phyloP scores from a whole-genome alignment of 306 rosid species.

The Astragalus membranaceus region DNA sequence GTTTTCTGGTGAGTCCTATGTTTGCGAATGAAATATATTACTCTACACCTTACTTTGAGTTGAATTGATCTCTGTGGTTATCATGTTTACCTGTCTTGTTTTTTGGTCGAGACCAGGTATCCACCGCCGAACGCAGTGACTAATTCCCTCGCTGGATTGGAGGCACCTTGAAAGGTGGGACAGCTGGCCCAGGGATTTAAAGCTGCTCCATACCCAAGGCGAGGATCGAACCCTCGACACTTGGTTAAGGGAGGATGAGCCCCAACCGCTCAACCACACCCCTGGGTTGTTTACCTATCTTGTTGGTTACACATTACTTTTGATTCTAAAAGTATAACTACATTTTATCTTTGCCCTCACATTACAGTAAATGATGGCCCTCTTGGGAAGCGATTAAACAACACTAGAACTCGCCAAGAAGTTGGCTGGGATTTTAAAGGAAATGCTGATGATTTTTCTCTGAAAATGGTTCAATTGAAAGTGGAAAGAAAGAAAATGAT shows the following conservation, averaged over 20 bases:
- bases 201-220: too few relatives aligned
- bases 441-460: too few relatives aligned
- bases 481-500: constrained; percentile 37
- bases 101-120: too few relatives aligned
- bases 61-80: neutral
- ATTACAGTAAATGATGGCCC: constrained; percentile 67
- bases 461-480: constrained; percentile 37
- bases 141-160: too few relatives aligned
- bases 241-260: too few relatives aligned
- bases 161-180: too few relatives aligned
- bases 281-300: too few relatives aligned
- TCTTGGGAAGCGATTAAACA: constrained; percentile 82
- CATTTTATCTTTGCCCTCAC: neutral
- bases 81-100: too few relatives aligned
- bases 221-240: too few relatives aligned
- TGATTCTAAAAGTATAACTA: neutral
- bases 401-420: constrained; percentile 63
- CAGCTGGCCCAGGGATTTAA: too few relatives aligned
- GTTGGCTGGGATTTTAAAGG: constrained; percentile 93
- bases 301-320: neutral
- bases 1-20: constrained; percentile 55
- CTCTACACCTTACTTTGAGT: neutral
- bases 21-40: neutral
- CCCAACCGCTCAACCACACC: too few relatives aligned
- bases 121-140: too few relatives aligned